Evolutionary conservation across 2,329 filamentous ascomycete genomes (phyloP).

Genomic region (Xylaria sp.): DNA sequence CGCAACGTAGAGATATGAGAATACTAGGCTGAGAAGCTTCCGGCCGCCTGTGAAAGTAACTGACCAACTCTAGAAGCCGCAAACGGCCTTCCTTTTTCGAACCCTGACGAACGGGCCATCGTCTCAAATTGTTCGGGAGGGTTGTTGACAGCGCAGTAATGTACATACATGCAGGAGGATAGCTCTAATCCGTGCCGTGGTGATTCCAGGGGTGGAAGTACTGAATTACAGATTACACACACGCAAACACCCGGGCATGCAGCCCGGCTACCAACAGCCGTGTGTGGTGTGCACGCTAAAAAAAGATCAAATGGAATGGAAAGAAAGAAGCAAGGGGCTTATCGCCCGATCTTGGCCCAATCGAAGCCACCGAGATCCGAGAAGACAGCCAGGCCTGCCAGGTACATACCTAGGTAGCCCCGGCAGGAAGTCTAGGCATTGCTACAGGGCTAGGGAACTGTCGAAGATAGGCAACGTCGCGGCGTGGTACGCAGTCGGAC

Average conservation of each 20-base stretch:
- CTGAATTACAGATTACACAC: background rate
- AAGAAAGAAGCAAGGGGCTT: slow-evolving; percentile 6
- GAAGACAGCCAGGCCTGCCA: background rate
- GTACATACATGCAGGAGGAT: too few relatives aligned
- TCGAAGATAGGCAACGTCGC: background rate
- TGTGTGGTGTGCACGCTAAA: slow-evolving; percentile 14
- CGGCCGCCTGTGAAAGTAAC: background rate
- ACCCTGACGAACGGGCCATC: background rate
- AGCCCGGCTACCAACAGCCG: slow-evolving; percentile 13
- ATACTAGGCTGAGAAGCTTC: background rate
- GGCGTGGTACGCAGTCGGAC: background rate
- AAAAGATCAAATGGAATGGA: slow-evolving; percentile 18
- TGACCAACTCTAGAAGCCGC: background rate
- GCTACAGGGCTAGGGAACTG: background rate
- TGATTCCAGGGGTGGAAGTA: slow-evolving; percentile 2
- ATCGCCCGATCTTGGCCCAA: slow-evolving; percentile 19
- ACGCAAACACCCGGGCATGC: slow-evolving; percentile 19
- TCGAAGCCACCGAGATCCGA: slow-evolving; percentile 7
- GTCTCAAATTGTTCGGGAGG: too few relatives aligned
- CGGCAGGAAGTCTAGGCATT: background rate
- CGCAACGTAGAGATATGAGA: too few relatives aligned
- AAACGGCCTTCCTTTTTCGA: slow-evolving; percentile 16
- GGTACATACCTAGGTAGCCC: background rate
- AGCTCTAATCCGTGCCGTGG: slow-evolving; percentile 13
- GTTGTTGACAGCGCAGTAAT: too few relatives aligned